Base-by-base conservation (phyloP, 495 filamentous ascomycete species). In the Penicillium pulvis region DNA sequence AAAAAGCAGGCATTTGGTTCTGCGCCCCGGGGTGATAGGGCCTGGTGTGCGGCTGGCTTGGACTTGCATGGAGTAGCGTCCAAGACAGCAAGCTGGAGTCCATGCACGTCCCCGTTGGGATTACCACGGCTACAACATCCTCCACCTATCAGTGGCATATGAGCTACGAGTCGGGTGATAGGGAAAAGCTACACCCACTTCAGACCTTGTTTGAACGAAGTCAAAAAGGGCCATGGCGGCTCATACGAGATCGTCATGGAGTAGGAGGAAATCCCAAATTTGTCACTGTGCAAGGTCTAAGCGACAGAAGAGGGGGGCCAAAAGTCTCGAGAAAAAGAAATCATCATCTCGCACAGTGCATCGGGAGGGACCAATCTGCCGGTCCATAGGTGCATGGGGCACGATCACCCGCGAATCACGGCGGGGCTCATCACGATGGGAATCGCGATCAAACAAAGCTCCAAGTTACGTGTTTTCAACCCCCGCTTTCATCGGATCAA, bases 401-500 rank as follows among this genome's bases (percentile, higher is more conserved):
- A 24, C 24, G 44, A 47, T 47, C 44, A 47, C 12, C 39, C 14
- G 39, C 44, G 44, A 47, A 47, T 47, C 20, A 47, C 16, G 19
- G 39, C 14, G 39, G 39, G 44, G 33, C 33, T 11, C 20, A 47
- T 28, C 14, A 28, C 44, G 44, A 28, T 47, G 44, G 20, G 16
- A 28, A 24, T 47, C 44, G 19, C 20, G 44, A 41, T 41, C 44
- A 47, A 47, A 43, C n/a, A 26, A 51, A 20, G 23, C 55, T 28
- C 55, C 55, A 47, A 23, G 20, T 7, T 28, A 28, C 28, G 28
- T 28, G 6, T 7, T 28, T 28, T 28, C 28, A 51, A 51, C 35
- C 50, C 50, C 50, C 50, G 50, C 50, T 39, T 52, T 52, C 14
- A 39, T 35, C 31, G 20, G 35, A 23, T 20, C 12, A 51, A 28